A percentile compares a stretch with the other conserved stretches of the same genome.
Conservation (phyloP, 2,329 filamentous ascomycete species). For the Neobulgaria alba region DNA sequence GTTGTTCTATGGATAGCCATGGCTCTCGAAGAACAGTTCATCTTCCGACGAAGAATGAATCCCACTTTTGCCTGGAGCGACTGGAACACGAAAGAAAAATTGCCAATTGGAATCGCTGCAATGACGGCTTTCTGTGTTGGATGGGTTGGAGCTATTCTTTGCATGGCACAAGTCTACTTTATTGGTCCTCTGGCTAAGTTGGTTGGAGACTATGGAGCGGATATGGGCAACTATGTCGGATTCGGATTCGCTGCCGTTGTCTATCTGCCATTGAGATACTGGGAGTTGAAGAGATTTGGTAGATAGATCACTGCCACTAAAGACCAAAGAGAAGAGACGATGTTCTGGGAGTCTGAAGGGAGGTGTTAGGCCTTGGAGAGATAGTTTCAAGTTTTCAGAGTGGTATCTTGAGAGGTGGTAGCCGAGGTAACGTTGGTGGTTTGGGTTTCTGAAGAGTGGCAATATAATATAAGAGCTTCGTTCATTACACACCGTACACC, state of each 20-base stretch:
- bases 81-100: conserved; percentile 49
- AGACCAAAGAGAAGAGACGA: no score
- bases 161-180: conserved; percentile 64
- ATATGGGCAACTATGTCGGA: conserved; percentile 36
- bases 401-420: no score
- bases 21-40: conserved; percentile 49
- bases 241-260: conserved; percentile 50
- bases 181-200: conserved; percentile 48
- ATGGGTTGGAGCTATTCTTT: conserved; percentile 56
- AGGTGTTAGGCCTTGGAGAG: no score
- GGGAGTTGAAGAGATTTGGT: conserved; percentile 28
- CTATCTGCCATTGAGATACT: conserved; percentile 36
- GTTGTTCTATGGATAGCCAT: conserved; percentile 57
- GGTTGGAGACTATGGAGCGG: conserved; percentile 37
- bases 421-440: no score
- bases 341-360: no score
- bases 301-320: conserved; percentile 14
- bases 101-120: conserved; percentile 55
- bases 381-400: no score
- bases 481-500: no score
- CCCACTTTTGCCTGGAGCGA: conserved; percentile 48
- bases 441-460: no score
- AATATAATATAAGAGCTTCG: no score
- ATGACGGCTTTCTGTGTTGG: conserved; percentile 53
- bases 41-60: conserved; percentile 42